Evolutionary conservation across 352 stramenopile genomes (phyloP).

Genomic region (Peronospora destructor): DNA sequence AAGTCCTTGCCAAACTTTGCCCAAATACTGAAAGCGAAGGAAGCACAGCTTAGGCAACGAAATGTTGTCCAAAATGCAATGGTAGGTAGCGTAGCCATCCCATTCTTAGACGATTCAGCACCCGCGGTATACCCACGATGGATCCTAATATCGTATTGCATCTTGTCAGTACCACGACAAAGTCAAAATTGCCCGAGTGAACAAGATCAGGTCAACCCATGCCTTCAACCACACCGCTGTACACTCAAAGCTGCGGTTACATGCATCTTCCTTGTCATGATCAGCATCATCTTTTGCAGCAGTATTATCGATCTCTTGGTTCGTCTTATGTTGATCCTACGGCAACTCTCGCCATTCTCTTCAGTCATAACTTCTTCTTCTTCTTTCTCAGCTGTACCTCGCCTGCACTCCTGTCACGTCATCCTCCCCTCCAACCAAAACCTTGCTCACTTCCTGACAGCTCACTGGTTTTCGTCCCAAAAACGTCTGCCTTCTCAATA

Average conservation of each 20-base stretch:
- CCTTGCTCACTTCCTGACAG: not conserved
- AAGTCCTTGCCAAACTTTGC: too few relatives aligned
- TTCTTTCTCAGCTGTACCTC: not conserved
- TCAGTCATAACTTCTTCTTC: slow-evolving; percentile 3
- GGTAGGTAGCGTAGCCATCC: slow-evolving; percentile 38
- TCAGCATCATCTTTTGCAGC: slow-evolving; percentile 1
- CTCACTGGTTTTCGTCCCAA: not conserved
- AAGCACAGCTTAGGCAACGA: slow-evolving; percentile 13
- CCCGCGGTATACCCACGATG: slow-evolving; percentile 35
- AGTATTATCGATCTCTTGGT: slow-evolving; percentile 6
- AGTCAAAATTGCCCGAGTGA: slow-evolving; percentile 37
- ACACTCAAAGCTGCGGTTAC: slow-evolving; percentile 43
- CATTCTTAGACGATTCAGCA: slow-evolving; percentile 61
- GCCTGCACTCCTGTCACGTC: not conserved
- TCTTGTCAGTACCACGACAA: slow-evolving; percentile 56
- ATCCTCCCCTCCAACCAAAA: not conserved
- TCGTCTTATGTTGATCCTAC: slow-evolving; percentile 11
- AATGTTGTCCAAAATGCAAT: slow-evolving; percentile 51
- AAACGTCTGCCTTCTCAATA: not conserved
- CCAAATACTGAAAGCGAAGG: slow-evolving; percentile 7
- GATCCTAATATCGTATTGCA: slow-evolving; percentile 28
- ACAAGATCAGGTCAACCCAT: slow-evolving; percentile 22
- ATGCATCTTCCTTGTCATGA: slow-evolving; percentile 16
- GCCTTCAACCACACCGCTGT: slow-evolving; percentile 38
- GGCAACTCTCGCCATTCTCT: not conserved